Base-by-base conservation (phyloP, 1,284 basidiomycete species). In the Sporisorium graminicola region DNA sequence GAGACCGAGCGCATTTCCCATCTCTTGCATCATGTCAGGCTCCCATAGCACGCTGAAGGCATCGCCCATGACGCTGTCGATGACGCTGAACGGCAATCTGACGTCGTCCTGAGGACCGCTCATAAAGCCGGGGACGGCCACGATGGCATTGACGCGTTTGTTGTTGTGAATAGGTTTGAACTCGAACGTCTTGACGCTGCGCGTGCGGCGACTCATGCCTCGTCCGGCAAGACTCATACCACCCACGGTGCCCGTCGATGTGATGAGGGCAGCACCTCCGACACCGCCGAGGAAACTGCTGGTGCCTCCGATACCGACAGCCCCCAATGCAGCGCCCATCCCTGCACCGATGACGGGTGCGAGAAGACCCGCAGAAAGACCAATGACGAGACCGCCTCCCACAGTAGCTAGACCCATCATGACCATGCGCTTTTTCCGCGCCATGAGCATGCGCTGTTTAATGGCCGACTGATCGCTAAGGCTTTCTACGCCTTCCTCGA, bases 11-110 rank as follows among this genome's bases (percentile, higher is more conserved):
- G 84, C 82, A 40, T 85, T 82, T 26, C 84, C 84, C 84, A 85
- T 85, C 52, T 85, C 84, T 44, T 79, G 78, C 84, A 85, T 85
- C 84, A 85, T 85, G 51, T 85, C 83, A 1, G 84, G 84, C 63
- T 85, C 84, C 84, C 84, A 85, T 40, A 85, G 64, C 4, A 85
- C 77, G 43, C 77, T 78, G 60, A 85, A 85, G 14, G 65, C 74
- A 49, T 85, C 84, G 53, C 84, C 84, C 84, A 85, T 85, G 42
- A 85, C 73, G 40, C 79, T 79, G 62, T 85, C 84, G 46, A 85
- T 80, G 51, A 85, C 83, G 58, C 83, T 80, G 71, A 82, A 85
- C 2, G 84, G 84, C 54, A 85, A 53, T 33, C 83, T 68, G 7
- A 80, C 78, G 35, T 85, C 84, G 63, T 85, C 84, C 51, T 77